Evolutionary conservation across 1,139 yeast species (phyloP), one percentile per base, ranked within the genome.

Genomic region (Geotrichum histeridarum): DNA sequence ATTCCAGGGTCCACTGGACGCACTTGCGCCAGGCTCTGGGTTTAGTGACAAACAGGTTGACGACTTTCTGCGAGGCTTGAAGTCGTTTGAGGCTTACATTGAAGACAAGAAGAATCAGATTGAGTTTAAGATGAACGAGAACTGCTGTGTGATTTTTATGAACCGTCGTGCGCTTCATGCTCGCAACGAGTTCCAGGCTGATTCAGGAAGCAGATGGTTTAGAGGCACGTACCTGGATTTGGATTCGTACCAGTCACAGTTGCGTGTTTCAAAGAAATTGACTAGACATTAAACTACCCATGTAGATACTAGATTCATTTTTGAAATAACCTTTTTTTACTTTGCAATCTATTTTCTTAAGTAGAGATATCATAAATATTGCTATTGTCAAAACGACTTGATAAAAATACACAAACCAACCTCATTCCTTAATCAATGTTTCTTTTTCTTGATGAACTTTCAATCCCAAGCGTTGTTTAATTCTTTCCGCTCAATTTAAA

Each of bases 181-280:
- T 0, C 74, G 95, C 59, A 74, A 78, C 35, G 79, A 76, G 57
- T 86, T 86, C 62, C 77, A 79, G 38, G 75, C 76, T 43, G 62
- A 65, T 2, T 75, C 78, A 51, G 86, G 86, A 1, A 71, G 72
- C 38, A 75, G 95, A 59, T 84, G 91, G 88, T 73, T 87, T 55
- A 83, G 85, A 77, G 94, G 94, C 1, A 80, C 89, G 43, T 87
- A 86, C 65, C 73, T 85, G 17, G 94, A 86, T 65, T 82, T 82
- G 11, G 95, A 86, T 63, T 76, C 89, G 37, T 84, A 77, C 66
- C 73, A 83, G 60, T 84, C 91, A n/a, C 81, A 76, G 59, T 67
- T 84, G 50, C 74, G 87, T 63, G 70, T 71, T 18, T 50, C 50
- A 5, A 42, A 48, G 41, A 39, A 49, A 3, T 22, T 36, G 17